Percentiles rank a stretch among this genome's conserved stretches.
Conservation (phyloP, 1,284 basidiomycete genomes). For the Sporisorium graminicola region DNA sequence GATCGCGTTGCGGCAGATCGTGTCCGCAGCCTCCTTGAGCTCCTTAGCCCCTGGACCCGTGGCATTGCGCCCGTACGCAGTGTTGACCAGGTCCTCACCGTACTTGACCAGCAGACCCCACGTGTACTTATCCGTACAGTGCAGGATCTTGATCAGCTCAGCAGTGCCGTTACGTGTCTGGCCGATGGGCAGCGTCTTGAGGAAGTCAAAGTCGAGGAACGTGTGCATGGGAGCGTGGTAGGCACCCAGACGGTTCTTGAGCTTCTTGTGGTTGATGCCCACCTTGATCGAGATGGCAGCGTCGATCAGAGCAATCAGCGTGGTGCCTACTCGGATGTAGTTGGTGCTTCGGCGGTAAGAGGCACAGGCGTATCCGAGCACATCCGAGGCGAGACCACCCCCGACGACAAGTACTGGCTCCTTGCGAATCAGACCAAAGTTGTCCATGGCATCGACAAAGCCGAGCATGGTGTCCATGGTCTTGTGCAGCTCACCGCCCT, state of each 20-base stretch:
- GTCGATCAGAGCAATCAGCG: constrained; percentile 72
- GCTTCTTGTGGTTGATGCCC: constrained; percentile 65
- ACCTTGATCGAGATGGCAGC: constrained; percentile 72
- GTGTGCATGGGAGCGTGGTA: constrained; percentile 73
- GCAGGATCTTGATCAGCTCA: constrained; percentile 72
- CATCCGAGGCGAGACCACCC: constrained; percentile 71
- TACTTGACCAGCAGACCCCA: constrained; percentile 72
- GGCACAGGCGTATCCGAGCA: constrained; percentile 71
- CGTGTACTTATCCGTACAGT: constrained; percentile 71
- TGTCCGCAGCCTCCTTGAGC: constrained; percentile 68
- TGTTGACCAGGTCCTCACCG: constrained; percentile 71
- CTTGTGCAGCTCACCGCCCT: constrained; percentile 72
- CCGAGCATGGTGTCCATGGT: constrained; percentile 72
- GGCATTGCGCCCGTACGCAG: constrained; percentile 71
- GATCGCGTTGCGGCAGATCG: constrained; percentile 71
- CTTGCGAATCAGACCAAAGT: constrained; percentile 72
- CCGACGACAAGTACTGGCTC: constrained; percentile 72
- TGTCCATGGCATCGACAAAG: constrained; percentile 72
- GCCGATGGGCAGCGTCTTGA: constrained; percentile 71
- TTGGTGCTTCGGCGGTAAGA: constrained; percentile 72
- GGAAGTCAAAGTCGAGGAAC: constrained; percentile 72
- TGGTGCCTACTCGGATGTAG: constrained; percentile 72
- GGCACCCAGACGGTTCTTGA: constrained; percentile 69
- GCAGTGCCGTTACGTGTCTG: constrained; percentile 72
- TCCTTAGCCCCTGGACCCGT: constrained; percentile 68